phyloP scores from a whole-genome alignment of 192 early-diverging fungal genomes.

The Rhizophagus sp. region DNA sequence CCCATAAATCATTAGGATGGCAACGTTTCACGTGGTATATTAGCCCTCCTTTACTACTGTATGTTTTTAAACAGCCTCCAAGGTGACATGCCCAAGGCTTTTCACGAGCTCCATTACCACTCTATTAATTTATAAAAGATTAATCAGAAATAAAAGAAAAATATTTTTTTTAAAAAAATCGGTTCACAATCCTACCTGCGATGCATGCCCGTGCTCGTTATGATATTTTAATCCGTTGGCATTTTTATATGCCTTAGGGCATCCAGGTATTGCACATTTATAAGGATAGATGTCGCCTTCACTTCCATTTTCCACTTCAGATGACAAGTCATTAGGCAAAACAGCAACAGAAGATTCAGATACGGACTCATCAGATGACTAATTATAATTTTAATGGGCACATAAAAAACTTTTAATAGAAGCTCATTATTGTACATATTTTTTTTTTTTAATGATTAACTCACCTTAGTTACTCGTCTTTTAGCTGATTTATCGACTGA shows the following conservation, averaged over 20 bases:
- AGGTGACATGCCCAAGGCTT: slow-evolving; percentile 39
- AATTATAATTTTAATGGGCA: neutral
- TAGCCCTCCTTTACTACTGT: slow-evolving; percentile 41
- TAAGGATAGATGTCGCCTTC: slow-evolving; percentile 65
- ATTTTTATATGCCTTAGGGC: slow-evolving; percentile 98
- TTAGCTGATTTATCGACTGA: neutral
- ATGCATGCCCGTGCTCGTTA: slow-evolving; percentile 87
- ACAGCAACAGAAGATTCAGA: neutral
- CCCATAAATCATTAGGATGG: slow-evolving; percentile 34
- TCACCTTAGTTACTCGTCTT: neutral
- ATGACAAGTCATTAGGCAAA: neutral
- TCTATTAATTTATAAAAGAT: neutral
- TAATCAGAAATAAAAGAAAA: neutral
- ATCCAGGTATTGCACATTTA: slow-evolving; percentile 82
- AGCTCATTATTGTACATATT: neutral
- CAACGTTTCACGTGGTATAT: slow-evolving; percentile 37
- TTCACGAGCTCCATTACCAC: slow-evolving; percentile 18
- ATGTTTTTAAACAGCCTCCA: slow-evolving; percentile 43
- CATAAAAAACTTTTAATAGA: neutral
- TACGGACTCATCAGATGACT: neutral
- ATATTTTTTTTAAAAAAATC: neutral
- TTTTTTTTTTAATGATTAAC: neutral
- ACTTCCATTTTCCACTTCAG: neutral
- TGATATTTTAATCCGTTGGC: slow-evolving; percentile 99
- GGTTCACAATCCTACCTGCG: neutral